Base-by-base conservation (phyloP, 2,329 filamentous ascomycete genomes). In the Botrytis tulipae region DNA sequence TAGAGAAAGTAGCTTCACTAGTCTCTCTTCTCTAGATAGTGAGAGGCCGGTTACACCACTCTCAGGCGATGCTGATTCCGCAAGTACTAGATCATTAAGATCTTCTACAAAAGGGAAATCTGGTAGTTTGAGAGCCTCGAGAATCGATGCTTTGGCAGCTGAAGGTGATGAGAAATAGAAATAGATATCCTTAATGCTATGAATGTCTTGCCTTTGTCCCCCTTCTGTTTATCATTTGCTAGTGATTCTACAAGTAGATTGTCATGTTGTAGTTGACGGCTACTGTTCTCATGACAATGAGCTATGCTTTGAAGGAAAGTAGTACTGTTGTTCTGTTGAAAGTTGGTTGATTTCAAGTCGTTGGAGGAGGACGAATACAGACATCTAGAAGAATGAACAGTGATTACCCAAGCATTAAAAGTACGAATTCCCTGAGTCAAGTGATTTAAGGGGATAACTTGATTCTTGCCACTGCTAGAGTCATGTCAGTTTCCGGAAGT, bases 1-100 rank as follows among this genome's bases (percentile, higher is more conserved):
- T 6, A 75, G 79, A 71, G 76, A 80, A 68, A 80, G 78, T 59
- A 81, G 80, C 69, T 77, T 78, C 67, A 78, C 77, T 0, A 80
- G 79, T 74, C 72, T 78, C 20, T 80, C 79, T 29, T 80, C 79
- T 40, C 69, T 76, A 57, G 80, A 80, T 44, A 80, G 76, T 66
- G 79, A 80, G n/a, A 75, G 75, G 18, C 70, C 77, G 57, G 48
- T 59, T 12, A 76, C 78, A 8, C 75, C 78, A n/a, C 71, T 51
- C 42, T 57, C 61, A 42, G 74, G 70, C 35, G 78, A 80, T 59
- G 74, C 72, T 10, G 77, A 78, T 67, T 74, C 75, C 32, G 14
- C 60, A 40, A 44, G 12, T 40, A 22, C 61, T 16, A 72, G 71
- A 48, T 68, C 71, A 16, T 67, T 72, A 29, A 72, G 71, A 59